Conservation (phyloP, 2,329 filamentous ascomycete genomes). For the Penicillium sp. region DNA sequence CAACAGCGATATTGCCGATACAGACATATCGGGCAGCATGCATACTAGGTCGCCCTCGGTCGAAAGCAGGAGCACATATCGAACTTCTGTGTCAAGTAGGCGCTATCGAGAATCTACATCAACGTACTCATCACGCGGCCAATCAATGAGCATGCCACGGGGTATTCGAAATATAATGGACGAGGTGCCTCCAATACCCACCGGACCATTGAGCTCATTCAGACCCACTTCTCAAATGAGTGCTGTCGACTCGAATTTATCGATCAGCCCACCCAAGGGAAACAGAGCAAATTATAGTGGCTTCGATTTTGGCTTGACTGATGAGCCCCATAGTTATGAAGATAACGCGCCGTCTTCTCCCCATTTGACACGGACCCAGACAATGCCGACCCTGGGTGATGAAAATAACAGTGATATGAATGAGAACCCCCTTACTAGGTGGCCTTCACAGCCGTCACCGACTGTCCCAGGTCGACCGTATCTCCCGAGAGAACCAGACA, state of each 20-base stretch:
- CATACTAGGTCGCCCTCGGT: constrained; percentile 26
- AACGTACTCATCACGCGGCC: constrained; percentile 24
- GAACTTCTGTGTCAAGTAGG: constrained; percentile 38
- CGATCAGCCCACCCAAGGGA: constrained; percentile 19
- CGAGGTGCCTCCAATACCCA: constrained; percentile 31
- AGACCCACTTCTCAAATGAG: constrained; percentile 20
- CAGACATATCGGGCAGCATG: constrained; percentile 3
- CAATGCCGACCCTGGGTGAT: constrained; percentile 6
- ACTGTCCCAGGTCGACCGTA: constrained; percentile 8
- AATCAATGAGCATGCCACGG: constrained; percentile 30
- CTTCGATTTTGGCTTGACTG: constrained; percentile 28
- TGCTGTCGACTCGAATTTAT: constrained; percentile 23
- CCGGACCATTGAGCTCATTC: constrained; percentile 22
- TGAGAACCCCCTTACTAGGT: constrained; percentile 8
- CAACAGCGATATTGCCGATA: constrained; percentile 10
- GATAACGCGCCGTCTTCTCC: not conserved
- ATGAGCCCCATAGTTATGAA: constrained; percentile 12
- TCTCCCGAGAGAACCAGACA: constrained; percentile 1
- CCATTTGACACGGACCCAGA: constrained; percentile 14
- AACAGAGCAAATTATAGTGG: constrained; percentile 23
- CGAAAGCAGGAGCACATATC: constrained; percentile 37
- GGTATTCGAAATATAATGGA: constrained; percentile 27
- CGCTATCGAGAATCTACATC: constrained; percentile 35
- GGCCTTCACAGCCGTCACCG: constrained; percentile 14
- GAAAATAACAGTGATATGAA: not conserved